Percentiles rank a stretch among this genome's conserved stretches.
phyloP scores from a whole-genome alignment of 1,284 basidiomycete species.

The Moniliophthora roreri region DNA sequence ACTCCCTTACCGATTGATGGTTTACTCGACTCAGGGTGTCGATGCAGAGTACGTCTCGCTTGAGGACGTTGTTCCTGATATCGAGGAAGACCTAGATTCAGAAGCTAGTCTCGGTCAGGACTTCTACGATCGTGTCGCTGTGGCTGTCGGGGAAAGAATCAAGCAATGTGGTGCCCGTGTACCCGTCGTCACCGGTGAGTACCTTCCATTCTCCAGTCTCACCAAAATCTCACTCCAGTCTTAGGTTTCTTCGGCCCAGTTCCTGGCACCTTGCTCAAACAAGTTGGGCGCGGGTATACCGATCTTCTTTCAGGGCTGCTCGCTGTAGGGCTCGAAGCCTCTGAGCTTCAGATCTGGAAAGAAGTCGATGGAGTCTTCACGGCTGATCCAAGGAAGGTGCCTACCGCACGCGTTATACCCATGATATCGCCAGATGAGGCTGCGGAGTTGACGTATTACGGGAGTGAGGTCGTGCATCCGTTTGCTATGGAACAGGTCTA shows the following conservation, averaged over 20 bases:
- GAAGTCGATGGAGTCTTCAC: constrained; percentile 99
- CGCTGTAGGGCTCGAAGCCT: constrained; percentile 85
- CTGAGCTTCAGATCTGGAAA: constrained; percentile 98
- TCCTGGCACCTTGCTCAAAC: constrained; percentile 89
- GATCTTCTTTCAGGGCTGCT: constrained; percentile 93
- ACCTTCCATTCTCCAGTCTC: not conserved
- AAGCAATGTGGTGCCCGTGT: constrained; percentile 77
- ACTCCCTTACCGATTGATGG: too few species aligned
- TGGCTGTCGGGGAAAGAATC: constrained; percentile 78
- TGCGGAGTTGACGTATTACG: constrained; percentile 97
- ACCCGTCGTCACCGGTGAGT: constrained; percentile 85
- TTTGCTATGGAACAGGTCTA: constrained; percentile 99
- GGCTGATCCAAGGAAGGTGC: constrained; percentile 96
- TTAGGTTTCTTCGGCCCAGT: constrained; percentile 97
- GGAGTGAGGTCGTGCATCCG: constrained; percentile 97
- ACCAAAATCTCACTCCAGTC: not conserved
- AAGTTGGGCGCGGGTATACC: constrained; percentile 96
- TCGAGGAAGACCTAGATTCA: constrained; percentile 54
- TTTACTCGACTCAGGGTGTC: too few species aligned
- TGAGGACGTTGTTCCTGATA: constrained; percentile 79
- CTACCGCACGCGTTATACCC: constrained; percentile 90
- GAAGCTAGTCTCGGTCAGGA: constrained; percentile 79
- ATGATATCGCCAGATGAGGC: constrained; percentile 98
- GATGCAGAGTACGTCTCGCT: constrained; percentile 95
- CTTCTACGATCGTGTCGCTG: constrained; percentile 86